phyloP scores from a whole-genome alignment of 2,329 filamentous ascomycete species.

The Chaetomium globosum region DNA sequence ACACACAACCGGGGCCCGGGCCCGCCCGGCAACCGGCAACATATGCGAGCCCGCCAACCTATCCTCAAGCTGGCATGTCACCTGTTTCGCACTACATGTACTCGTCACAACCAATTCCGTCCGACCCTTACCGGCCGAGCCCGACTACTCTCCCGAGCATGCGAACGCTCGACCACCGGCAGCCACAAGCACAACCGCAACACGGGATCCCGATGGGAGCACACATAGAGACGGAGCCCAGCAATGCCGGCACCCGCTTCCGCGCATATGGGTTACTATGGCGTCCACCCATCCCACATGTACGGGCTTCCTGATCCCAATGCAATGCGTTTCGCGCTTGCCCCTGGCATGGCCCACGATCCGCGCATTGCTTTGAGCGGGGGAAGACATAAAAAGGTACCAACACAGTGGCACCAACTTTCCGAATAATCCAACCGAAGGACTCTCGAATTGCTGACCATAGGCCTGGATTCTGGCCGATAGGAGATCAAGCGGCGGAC shows the following conservation, averaged over 20 bases:
- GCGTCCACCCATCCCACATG: conserved; percentile 45
- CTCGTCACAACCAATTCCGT: conserved; percentile 31
- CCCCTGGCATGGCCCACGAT: conserved; percentile 47
- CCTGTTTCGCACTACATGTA: conserved; percentile 33
- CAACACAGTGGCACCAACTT: conserved; percentile 31
- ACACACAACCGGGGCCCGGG: conserved; percentile 34
- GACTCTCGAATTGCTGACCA: conserved; percentile 17
- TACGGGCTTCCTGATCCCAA: conserved; percentile 50
- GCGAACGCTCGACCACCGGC: conserved; percentile 48
- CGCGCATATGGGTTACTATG: conserved; percentile 50
- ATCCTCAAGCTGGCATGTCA: conserved; percentile 34
- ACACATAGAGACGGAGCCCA: conserved; percentile 42
- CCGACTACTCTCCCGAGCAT: conserved; percentile 49
- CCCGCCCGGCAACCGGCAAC: conserved; percentile 35
- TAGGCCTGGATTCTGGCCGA: conserved; percentile 32
- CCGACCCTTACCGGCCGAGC: conserved; percentile 46
- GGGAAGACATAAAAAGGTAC: conserved; percentile 61
- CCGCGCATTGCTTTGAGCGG: conserved; percentile 51
- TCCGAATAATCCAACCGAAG: conserved; percentile 13
- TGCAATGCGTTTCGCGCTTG: conserved; percentile 51
- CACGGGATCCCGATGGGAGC: conserved; percentile 45
- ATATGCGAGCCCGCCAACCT: conserved; percentile 35
- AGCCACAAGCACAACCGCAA: conserved; percentile 37
- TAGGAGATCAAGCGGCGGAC: conserved; percentile 66
- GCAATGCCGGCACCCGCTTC: conserved; percentile 45